Conservation (phyloP, 331 rosid genomes). For the Malus hybrid region DNA sequence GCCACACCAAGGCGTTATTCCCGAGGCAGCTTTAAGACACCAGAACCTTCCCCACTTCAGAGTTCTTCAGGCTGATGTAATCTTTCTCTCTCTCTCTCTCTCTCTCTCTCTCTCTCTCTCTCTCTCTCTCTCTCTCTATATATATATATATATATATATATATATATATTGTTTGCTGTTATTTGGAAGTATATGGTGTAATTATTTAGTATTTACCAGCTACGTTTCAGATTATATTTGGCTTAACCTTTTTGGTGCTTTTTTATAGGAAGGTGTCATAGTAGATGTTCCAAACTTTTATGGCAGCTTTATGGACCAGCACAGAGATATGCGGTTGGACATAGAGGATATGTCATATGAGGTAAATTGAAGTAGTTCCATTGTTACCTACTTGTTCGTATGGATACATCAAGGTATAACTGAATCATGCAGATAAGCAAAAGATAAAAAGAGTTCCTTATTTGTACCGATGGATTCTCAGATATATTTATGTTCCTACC, state of each 20-base stretch:
- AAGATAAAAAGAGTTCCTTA: background rate
- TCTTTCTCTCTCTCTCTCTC: conserved; percentile 1
- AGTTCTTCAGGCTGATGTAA: conserved; percentile 75
- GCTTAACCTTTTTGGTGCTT: conserved; percentile 13
- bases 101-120: background rate
- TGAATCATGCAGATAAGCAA: background rate
- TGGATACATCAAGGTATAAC: background rate
- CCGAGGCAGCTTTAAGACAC: conserved; percentile 53
- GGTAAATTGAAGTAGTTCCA: conserved; percentile 36
- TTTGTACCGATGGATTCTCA: background rate
- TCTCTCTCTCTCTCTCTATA: too few species aligned
- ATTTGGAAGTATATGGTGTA: background rate
- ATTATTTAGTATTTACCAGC: background rate
- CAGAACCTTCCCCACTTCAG: conserved; percentile 57
- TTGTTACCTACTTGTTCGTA: background rate
- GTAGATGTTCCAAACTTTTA: conserved; percentile 51
- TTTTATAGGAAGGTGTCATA: conserved; percentile 75
- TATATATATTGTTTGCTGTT: background rate
- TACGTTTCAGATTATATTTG: background rate
- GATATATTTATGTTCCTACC: background rate
- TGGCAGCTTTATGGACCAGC: conserved; percentile 55
- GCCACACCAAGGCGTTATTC: conserved; percentile 48
- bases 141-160: too few species aligned
- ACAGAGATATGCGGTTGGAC: conserved; percentile 91
- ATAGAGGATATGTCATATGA: conserved; percentile 97